Conservation (phyloP, 106 monocot genomes). For the Acorus calamus region DNA sequence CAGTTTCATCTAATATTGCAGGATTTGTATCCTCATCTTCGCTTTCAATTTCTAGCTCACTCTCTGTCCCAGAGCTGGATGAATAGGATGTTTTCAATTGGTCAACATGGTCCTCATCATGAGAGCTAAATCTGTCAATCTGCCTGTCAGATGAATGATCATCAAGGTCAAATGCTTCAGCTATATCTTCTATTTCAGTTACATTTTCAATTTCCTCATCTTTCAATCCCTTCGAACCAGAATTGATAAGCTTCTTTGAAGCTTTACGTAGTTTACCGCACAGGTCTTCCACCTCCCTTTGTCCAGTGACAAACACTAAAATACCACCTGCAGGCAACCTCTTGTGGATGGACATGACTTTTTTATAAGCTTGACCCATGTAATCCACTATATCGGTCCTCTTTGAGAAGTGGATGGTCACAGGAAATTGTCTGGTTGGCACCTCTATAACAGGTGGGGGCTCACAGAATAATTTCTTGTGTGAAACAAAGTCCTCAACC, state of each 20-base stretch:
- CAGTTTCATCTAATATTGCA: conserved; percentile 20
- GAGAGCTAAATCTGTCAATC: conserved; percentile 41
- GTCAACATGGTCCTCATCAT: conserved; percentile 37
- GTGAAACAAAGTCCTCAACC: conserved; percentile 82
- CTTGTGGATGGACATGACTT: conserved; percentile 77
- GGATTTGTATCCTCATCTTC: conserved; percentile 29
- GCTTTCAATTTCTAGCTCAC: conserved; percentile 28
- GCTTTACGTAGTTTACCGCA: conserved; percentile 64
- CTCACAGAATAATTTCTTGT: conserved; percentile 57
- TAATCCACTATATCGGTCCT: conserved; percentile 66
- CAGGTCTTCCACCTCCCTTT: conserved; percentile 81
- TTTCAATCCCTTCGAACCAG: conserved; percentile 8
- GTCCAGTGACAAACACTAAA: conserved; percentile 93
- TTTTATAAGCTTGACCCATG: conserved; percentile 77
- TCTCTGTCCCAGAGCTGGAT: conserved; percentile 54
- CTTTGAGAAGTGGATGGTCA: conserved; percentile 82
- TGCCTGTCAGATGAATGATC: conserved; percentile 15
- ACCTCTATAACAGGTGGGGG: conserved; percentile 72
- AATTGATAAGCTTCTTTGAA: conserved; percentile 21
- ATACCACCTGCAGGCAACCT: conserved; percentile 83
- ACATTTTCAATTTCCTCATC: conserved; percentile 6
- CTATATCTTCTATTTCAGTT: conserved; percentile 23
- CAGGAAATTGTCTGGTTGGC: conserved; percentile 73
- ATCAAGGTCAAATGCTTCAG: conserved; percentile 46
- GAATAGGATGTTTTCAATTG: conserved; percentile 21